Evolutionary conservation across 1,284 basidiomycete species (phyloP).

Genomic region (Acaromyces ingoldii): DNA sequence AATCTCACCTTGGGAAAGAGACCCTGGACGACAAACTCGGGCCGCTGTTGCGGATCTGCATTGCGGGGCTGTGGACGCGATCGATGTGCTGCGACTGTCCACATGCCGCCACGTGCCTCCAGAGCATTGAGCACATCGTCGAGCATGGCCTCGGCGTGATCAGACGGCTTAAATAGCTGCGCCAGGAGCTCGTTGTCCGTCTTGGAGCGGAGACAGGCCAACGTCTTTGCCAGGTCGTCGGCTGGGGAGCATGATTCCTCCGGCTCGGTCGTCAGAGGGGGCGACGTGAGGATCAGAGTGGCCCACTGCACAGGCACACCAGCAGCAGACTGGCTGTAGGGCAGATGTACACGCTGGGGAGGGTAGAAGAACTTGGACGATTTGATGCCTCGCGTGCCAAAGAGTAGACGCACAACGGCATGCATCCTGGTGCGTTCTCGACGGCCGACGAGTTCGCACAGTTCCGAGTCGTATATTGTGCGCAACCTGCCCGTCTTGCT

Average conservation of each 20-base stretch:
- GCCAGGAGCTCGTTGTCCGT: no score
- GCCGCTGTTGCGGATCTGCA: background rate
- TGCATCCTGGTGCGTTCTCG: no score
- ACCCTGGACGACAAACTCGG: background rate
- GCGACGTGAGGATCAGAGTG: background rate
- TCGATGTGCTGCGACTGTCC: background rate
- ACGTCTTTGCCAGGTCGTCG: background rate
- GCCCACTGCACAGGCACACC: no score
- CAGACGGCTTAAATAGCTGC: background rate
- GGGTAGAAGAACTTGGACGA: no score
- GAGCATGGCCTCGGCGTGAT: background rate
- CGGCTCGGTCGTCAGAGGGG: background rate
- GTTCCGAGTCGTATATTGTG: background rate
- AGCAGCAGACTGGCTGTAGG: no score
- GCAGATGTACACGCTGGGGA: no score
- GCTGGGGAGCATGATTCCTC: background rate
- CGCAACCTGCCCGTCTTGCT: no score
- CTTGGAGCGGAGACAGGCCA: no score
- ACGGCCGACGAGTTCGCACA: background rate
- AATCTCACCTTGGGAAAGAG: constrained; percentile 1
- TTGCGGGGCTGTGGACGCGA: background rate
- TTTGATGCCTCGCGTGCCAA: no score
- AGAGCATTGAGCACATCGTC: background rate
- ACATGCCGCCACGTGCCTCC: background rate
- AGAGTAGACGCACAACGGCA: no score